Base-by-base conservation (phyloP, 2,329 filamentous ascomycete species). In the Sclerotinia glacialis region DNA sequence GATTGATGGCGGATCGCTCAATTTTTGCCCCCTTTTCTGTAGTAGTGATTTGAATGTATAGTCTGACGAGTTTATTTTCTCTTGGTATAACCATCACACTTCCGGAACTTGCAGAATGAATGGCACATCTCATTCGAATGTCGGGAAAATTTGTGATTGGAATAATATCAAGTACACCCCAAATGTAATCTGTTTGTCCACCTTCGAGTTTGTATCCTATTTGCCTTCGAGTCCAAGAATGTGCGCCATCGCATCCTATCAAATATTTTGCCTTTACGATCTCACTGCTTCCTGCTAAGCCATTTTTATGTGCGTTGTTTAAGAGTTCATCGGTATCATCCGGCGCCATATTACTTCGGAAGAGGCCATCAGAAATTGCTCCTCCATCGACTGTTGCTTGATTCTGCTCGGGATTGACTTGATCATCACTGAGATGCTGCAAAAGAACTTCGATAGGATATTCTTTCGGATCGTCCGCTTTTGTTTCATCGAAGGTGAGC, bases 371-470 rank as follows among this genome's bases (percentile, higher is more conserved):
- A 67, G 78, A 62, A 75, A 74, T 64, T 23, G 69, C 68, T n/a
- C 64, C 63, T 9, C 69, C 68, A 55, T 69, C 67, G 70, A 5
- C 70, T 72, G 14, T 77, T 71, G 21, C 76, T 76, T 68, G 70
- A 50, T 76, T 77, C 75, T 83, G 78, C 66, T 80, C 72, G 69
- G 84, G 84, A 1, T 81, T 84, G 0, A 83, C 80, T 71, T 89
- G 85, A 42, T 86, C 81, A 21, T 88, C 84, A 0, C 79, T 80
- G 7, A 89, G 77, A 69, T 87, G 82, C 5, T 82, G 80, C 18
- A 91, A 75, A 34, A 79, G 81, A 16, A 90, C 82, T 0, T 81
- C 85, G 46, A 91, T 81, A 0, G 89, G 88, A 71, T 89, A 87
- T 0, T 82, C 80, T 1, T 80, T 76, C 18, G 79, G 75, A 60